Percentiles rank a stretch among this genome's conserved stretches.
Conservation (phyloP, 768 basidiomycete genomes). For the Mycena galericulata region DNA sequence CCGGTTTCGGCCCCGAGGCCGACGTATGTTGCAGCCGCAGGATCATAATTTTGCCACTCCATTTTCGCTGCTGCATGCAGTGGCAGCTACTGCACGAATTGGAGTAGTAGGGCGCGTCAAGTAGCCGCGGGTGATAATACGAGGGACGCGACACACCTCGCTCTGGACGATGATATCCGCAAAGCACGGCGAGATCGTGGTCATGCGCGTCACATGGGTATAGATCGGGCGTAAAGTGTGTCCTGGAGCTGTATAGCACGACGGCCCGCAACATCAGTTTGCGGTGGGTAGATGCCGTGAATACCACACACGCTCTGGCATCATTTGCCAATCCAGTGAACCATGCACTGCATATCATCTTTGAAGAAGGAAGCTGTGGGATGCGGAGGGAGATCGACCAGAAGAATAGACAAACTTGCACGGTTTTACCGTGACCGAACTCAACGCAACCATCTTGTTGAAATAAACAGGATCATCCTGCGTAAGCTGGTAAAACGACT, state of each 20-base stretch:
- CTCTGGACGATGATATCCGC: slow-evolving; percentile 28
- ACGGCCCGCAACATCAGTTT: slow-evolving; percentile 6
- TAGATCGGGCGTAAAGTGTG: slow-evolving; percentile 22
- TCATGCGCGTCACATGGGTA: slow-evolving; percentile 26
- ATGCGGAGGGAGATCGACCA: slow-evolving; percentile 18
- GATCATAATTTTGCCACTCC: no score
- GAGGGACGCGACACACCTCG: neutral
- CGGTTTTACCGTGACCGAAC: neutral
- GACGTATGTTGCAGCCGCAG: no score
- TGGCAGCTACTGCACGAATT: no score
- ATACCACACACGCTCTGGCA: slow-evolving; percentile 16
- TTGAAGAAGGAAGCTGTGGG: slow-evolving; percentile 21
- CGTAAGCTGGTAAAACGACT: slow-evolving; percentile 21
- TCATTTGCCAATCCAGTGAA: slow-evolving; percentile 18
- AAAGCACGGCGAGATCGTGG: slow-evolving; percentile 27
- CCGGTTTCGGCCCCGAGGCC: no score
- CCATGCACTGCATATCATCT: slow-evolving; percentile 6
- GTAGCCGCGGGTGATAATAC: neutral
- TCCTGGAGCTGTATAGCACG: slow-evolving; percentile 14
- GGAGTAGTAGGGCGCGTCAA: neutral
- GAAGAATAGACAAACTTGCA: neutral
- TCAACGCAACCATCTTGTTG: slow-evolving; percentile 19
- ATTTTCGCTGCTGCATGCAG: no score
- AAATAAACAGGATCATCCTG: slow-evolving; percentile 15
- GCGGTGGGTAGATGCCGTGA: no score